These are phyloP conservation scores for Hirschioporus abietinus DNA, from an alignment of 768 basidiomycete genomes.

Conservation along the genomic window DNA sequence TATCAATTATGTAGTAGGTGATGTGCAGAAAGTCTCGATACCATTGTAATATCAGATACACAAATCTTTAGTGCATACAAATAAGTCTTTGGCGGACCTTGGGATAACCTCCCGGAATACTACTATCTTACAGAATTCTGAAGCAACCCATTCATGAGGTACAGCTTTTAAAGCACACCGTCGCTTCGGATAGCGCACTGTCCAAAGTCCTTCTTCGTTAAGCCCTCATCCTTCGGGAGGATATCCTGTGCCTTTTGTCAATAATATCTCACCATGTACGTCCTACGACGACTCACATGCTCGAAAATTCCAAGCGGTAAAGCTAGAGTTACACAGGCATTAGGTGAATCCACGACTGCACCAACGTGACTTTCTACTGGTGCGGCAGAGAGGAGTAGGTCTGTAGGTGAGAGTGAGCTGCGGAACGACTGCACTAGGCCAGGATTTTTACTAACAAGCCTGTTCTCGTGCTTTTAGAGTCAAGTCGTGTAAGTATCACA, in stretches of 20 bases:
- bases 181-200: slow-evolving; percentile 66
- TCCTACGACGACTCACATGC: slow-evolving; percentile 35
- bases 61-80: background rate
- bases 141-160: background rate
- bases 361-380: slow-evolving; percentile 67
- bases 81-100: background rate
- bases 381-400: slow-evolving; percentile 63
- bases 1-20: background rate
- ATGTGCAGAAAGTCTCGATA: background rate
- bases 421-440: background rate
- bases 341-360: slow-evolving; percentile 75
- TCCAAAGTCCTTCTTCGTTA: slow-evolving; percentile 53
- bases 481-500: background rate
- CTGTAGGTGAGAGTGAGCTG: slow-evolving; percentile 23
- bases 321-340: slow-evolving; percentile 70
- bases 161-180: slow-evolving; percentile 35
- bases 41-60: background rate
- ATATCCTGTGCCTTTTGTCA: slow-evolving; percentile 45
- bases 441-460: slow-evolving; percentile 41
- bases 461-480: slow-evolving; percentile 61
- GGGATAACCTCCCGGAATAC: background rate
- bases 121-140: background rate
- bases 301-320: slow-evolving; percentile 78
- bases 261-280: background rate
- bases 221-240: slow-evolving; percentile 56